These are phyloP conservation scores for Clonostachys rhizophaga DNA, from an alignment of 2,329 filamentous ascomycete species.

Conservation along the genomic window DNA sequence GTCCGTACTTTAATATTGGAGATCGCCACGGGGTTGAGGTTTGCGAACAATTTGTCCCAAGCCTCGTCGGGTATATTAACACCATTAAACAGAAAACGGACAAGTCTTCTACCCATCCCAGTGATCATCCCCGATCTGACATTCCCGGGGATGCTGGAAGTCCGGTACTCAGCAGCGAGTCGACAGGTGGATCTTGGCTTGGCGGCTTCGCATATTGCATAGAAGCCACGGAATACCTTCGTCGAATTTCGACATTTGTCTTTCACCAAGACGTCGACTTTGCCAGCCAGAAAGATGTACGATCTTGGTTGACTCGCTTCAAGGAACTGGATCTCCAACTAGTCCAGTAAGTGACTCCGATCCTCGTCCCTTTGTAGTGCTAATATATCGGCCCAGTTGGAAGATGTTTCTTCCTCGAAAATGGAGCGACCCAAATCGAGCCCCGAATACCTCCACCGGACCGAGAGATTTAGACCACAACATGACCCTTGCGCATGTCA, in stretches of 20 bases:
- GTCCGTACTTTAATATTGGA: too few species aligned
- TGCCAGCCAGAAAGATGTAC: constrained; percentile 20
- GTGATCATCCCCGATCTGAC: too few species aligned
- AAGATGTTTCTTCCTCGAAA: constrained; percentile 36
- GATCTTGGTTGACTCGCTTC: constrained; percentile 37
- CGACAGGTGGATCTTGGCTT: constrained; percentile 6
- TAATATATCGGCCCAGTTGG: constrained; percentile 12
- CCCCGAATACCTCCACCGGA: constrained; percentile 13
- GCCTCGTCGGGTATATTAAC: too few species aligned
- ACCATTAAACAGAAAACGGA: too few species aligned
- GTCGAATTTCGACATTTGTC: constrained; percentile 36
- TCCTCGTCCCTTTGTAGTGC: too few species aligned
- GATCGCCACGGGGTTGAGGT: too few species aligned
- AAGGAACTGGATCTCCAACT: constrained; percentile 40
- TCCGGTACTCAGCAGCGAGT: too few species aligned
- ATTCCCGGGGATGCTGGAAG: too few species aligned
- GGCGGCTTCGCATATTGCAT: constrained; percentile 41
- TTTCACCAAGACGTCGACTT: constrained; percentile 28
- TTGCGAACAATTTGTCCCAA: too few species aligned
- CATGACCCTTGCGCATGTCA: constrained; percentile 41
- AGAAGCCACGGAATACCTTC: constrained; percentile 39
- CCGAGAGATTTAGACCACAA: constrained; percentile 37
- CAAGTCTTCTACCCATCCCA: too few species aligned
- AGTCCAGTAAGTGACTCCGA: constrained; percentile 17
- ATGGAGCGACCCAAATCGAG: constrained; percentile 20